phyloP scores from a whole-genome alignment of 2,329 filamentous ascomycete genomes.

The Aureobasidium sp. region DNA sequence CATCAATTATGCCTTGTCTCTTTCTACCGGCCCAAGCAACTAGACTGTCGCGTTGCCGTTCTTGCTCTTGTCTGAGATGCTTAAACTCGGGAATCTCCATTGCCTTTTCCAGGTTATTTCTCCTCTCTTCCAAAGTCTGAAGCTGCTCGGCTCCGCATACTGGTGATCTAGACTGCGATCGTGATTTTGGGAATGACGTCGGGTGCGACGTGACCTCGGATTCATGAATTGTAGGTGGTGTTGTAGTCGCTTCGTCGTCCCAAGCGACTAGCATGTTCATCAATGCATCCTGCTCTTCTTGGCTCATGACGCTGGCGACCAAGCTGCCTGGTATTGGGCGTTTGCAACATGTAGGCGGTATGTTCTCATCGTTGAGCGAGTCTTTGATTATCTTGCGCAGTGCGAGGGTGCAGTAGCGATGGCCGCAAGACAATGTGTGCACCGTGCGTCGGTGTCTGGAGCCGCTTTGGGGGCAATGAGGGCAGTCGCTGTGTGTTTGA shows the following conservation, averaged over 20 bases:
- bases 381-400: constrained; percentile 28
- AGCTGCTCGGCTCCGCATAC: background rate
- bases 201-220: background rate
- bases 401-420: constrained; percentile 25
- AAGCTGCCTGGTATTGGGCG: constrained; percentile 30
- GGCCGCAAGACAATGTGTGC: constrained; percentile 26
- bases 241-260: constrained; percentile 19
- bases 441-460: constrained; percentile 20
- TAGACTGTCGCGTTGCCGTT: constrained; percentile 23
- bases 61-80: constrained; percentile 19
- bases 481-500: constrained; percentile 17
- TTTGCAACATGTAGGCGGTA: constrained; percentile 33
- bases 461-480: constrained; percentile 23
- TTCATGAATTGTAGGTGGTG: background rate
- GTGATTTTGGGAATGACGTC: background rate
- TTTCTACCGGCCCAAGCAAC: constrained; percentile 19
- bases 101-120: constrained; percentile 16
- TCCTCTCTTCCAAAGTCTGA: constrained; percentile 4
- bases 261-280: constrained; percentile 24
- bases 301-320: constrained; percentile 30
- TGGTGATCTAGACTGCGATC: background rate
- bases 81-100: constrained; percentile 20
- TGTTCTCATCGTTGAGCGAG: constrained; percentile 23
- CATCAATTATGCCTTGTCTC: constrained; percentile 15
- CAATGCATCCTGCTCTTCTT: constrained; percentile 29